Evolutionary conservation across 2,329 filamentous ascomycete species (phyloP).

Genomic region (Diplodia mutila): DNA sequence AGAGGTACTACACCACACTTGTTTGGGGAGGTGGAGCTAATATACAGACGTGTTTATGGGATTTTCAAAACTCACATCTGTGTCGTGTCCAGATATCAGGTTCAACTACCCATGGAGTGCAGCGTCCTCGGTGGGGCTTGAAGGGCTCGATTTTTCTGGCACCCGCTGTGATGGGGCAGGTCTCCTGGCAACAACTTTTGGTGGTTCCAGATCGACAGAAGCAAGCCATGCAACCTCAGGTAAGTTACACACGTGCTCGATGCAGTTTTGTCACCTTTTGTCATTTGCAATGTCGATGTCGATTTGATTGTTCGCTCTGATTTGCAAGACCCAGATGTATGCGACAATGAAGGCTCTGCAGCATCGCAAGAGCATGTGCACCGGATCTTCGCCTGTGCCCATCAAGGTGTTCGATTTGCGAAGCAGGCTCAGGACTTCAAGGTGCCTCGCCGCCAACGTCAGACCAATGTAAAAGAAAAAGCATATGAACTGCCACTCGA

Average conservation of each 20-base stretch:
- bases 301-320: neutral
- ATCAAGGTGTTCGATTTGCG: slow-evolving; percentile 23
- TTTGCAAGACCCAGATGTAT: neutral
- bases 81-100: too few species aligned
- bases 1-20: too few species aligned
- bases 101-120: too few species aligned
- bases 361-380: neutral
- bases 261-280: neutral
- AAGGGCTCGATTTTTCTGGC: too few species aligned
- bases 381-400: neutral
- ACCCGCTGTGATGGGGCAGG: neutral
- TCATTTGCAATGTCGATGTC: too few species aligned
- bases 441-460: slow-evolving; percentile 5
- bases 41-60: too few species aligned
- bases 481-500: too few species aligned
- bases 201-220: neutral
- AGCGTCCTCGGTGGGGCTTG: too few species aligned
- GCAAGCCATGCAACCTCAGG: neutral
- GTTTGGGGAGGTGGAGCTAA: too few species aligned
- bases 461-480: neutral
- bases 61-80: too few species aligned
- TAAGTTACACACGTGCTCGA: neutral
- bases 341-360: neutral
- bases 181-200: neutral
- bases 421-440: slow-evolving; percentile 17